Percentiles rank a stretch among this genome's conserved stretches.
Evolutionary conservation across 352 stramenopile genomes (phyloP).

Genomic region (Pythium biforme): DNA sequence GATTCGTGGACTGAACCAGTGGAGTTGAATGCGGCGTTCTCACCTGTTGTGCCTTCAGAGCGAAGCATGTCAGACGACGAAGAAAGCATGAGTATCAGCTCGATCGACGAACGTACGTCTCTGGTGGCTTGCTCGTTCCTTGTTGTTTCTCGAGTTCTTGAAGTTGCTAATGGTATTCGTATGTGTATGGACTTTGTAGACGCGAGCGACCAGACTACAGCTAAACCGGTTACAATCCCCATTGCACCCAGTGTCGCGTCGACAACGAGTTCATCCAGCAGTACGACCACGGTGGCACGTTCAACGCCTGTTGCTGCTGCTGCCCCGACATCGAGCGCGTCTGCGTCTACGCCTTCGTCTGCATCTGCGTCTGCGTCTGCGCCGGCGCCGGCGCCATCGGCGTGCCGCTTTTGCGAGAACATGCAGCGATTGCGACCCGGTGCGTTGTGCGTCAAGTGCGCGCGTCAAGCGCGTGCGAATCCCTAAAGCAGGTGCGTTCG

Average conservation of each 20-base stretch:
- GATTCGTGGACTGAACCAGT: slow-evolving; percentile 12
- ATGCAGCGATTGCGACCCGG: slow-evolving; percentile 8
- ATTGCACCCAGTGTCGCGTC: no score
- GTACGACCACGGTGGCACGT: no score
- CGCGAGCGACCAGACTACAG: no score
- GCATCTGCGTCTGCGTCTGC: background rate
- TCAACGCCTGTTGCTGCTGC: background rate
- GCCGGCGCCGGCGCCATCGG: background rate
- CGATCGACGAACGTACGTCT: slow-evolving; percentile 14
- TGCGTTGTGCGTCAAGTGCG: slow-evolving; percentile 9
- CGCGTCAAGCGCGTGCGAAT: background rate
- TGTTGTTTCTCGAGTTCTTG: no score
- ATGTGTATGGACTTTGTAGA: no score
- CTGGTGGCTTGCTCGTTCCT: background rate
- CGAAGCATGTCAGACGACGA: slow-evolving; percentile 26
- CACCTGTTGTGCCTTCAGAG: slow-evolving; percentile 27
- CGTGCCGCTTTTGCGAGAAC: slow-evolving; percentile 18
- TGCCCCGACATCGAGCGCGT: background rate
- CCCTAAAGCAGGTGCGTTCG: background rate
- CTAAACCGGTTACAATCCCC: no score
- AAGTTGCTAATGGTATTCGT: background rate
- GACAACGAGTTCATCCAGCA: no score
- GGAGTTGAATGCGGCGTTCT: slow-evolving; percentile 20
- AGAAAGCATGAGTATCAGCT: slow-evolving; percentile 32
- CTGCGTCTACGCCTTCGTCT: no score